Percentiles rank a stretch among this genome's conserved stretches.
Conservation (phyloP, 495 filamentous ascomycete species). For the Penicillium longicatenatum region DNA sequence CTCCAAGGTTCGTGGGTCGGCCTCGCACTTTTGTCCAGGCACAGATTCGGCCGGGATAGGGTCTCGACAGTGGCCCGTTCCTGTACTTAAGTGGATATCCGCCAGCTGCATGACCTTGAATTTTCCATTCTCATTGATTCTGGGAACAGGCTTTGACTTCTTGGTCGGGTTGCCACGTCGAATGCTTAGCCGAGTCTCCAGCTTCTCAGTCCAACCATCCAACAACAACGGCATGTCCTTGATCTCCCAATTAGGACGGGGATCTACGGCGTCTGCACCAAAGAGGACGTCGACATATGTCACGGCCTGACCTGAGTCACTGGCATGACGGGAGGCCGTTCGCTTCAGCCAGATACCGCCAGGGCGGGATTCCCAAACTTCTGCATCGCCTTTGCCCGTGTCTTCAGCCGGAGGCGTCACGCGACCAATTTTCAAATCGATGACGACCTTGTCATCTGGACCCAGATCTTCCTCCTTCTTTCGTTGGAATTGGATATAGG, state of each 20-base stretch:
- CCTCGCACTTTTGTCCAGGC: constrained; percentile 79
- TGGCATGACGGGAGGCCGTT: constrained; percentile 71
- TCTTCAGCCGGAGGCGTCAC: constrained; percentile 65
- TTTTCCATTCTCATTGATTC: constrained; percentile 82
- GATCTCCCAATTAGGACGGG: constrained; percentile 78
- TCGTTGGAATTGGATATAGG: constrained; percentile 80
- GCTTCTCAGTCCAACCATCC: constrained; percentile 58
- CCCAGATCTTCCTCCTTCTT: constrained; percentile 87
- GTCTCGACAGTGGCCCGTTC: constrained; percentile 81
- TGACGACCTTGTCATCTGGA: constrained; percentile 72
- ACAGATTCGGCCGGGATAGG: constrained; percentile 66
- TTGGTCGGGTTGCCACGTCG: constrained; percentile 66
- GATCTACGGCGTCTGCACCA: constrained; percentile 90
- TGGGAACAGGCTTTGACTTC: constrained; percentile 64
- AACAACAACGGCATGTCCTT: constrained; percentile 69
- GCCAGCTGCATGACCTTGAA: constrained; percentile 97
- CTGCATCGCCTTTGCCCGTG: constrained; percentile 57
- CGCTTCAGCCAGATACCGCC: constrained; percentile 88
- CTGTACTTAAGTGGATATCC: constrained; percentile 90
- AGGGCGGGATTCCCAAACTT: constrained; percentile 78
- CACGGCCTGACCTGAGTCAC: constrained; percentile 74
- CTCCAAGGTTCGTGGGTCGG: constrained; percentile 87
- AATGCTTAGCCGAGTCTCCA: constrained; percentile 71
- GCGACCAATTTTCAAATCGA: constrained; percentile 80
- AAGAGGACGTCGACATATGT: constrained; percentile 91